Base-by-base conservation (phyloP, 164 flowering plant species). In the Nelumbo lutea region DNA sequence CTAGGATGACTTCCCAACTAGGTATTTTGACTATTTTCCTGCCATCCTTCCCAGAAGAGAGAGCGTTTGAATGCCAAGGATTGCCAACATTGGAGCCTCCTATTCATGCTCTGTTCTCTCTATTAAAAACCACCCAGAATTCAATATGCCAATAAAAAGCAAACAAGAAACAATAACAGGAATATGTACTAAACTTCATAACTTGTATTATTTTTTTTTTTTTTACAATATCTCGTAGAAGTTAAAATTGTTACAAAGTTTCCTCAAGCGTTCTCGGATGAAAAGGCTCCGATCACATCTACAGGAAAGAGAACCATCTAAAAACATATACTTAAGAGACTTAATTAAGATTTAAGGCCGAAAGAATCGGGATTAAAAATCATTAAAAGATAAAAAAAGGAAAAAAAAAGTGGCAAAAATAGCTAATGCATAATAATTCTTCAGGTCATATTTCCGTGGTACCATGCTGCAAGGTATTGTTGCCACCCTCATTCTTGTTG, bases 401-500 rank as follows among this genome's bases (percentile, higher is more conserved):
- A 9, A 53, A 53, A 53, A 3, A 53, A 53, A 53, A 14, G 2
- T 11, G 14, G 14, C 11, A 11, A 53, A 47, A 64, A 53, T 8
- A 13, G 40, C 59, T 47, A 44, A 52, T 41, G n/a, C 14, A 48
- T n/a, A 14, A 55, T 43, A 43, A 48, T 1, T 5, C 61, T 69
- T 42, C 48, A 10, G 64, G 72, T 72, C 69, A 79, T 52, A 69
- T 71, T 47, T 72, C 72, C 59, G 56, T 56, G 9, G 53, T 66
- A 40, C 67, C 48, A 38, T 60, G 76, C 59, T 59, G 44, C 40
- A 45, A 68, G 56, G 44, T 59, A 9, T n/a, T 14, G 55, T n/a
- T 14, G 55, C 46, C 66, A 5, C 13, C 68, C 48, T 68, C 66
- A 10, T n/a, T 42, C 66, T 64, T 59, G 45, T 53, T 27, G 14